phyloP scores from a whole-genome alignment of 2,329 filamentous ascomycete genomes.

The Periconia macrospinosa region DNA sequence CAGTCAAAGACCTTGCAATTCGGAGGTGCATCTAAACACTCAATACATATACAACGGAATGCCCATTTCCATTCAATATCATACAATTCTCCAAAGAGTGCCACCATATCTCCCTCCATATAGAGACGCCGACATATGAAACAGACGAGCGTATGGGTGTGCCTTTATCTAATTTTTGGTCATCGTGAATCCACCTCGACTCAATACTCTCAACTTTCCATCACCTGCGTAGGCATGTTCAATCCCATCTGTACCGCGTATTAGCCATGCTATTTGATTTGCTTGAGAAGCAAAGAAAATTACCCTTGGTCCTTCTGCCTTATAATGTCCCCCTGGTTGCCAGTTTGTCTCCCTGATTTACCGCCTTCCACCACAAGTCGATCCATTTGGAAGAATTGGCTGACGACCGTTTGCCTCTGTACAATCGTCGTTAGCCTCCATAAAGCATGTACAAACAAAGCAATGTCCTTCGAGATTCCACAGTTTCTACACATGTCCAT shows the following conservation, averaged over 20 bases:
- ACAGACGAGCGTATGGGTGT: no score
- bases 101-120: no score
- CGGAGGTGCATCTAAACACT: not conserved
- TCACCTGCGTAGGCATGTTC: not conserved
- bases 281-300: constrained; percentile 28
- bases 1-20: no score
- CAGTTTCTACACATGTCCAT: not conserved
- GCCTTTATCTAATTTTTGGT: no score
- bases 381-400: constrained; percentile 92
- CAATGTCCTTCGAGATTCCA: no score
- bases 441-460: no score
- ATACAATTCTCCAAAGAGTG: not conserved
- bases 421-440: constrained; percentile 39
- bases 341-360: constrained; percentile 74
- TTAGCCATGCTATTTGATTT: not conserved
- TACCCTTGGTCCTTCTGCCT: constrained; percentile 81
- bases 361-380: constrained; percentile 89
- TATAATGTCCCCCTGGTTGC: constrained; percentile 66
- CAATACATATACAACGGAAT: not conserved
- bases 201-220: not conserved
- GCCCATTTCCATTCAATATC: not conserved
- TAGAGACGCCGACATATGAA: no score
- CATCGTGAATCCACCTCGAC: not conserved
- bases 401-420: constrained; percentile 92
- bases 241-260: constrained; percentile 6